phyloP scores from a whole-genome alignment of 805 yeast species.

The Candida pseudofarinosa region DNA sequence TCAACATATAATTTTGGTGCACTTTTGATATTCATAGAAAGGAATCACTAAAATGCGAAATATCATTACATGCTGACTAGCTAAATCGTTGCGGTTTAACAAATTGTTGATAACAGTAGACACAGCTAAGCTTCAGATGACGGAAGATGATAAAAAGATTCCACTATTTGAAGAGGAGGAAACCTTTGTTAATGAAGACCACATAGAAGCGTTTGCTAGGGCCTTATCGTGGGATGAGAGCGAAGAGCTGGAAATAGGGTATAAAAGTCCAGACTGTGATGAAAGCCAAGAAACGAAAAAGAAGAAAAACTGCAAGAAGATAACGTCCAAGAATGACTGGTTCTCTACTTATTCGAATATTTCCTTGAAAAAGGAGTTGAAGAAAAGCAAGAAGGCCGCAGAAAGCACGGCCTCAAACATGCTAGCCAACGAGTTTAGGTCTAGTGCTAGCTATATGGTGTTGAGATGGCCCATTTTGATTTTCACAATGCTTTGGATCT shows the following conservation, averaged over 20 bases:
- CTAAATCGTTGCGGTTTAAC: too few relatives aligned
- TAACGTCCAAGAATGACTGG: conserved; percentile 28
- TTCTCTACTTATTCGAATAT: conserved; percentile 10
- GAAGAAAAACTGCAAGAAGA: conserved; percentile 6
- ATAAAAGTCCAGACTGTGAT: conserved; percentile 1
- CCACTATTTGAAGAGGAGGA: conserved; percentile 17
- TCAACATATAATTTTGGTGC: not conserved
- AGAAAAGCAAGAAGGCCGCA: not conserved
- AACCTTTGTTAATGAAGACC: conserved; percentile 31
- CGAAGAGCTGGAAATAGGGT: conserved; percentile 1
- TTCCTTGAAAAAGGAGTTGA: not conserved
- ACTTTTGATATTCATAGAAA: not conserved
- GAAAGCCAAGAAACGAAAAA: conserved; percentile 2
- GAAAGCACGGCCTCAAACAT: conserved; percentile 6
- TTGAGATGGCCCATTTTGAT: conserved; percentile 65
- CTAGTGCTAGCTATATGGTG: conserved; percentile 31
- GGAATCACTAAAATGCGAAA: not conserved
- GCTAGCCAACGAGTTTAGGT: conserved; percentile 34
- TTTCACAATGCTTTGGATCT: conserved; percentile 51
- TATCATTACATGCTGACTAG: too few relatives aligned
- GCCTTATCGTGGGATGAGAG: conserved; percentile 36
- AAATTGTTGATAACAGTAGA: too few relatives aligned
- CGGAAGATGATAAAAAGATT: not conserved
- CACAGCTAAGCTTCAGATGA: not conserved
- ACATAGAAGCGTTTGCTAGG: conserved; percentile 36